Evolutionary conservation across 169 alveolate species (phyloP).

Genomic region (Plasmodium gallinaceum): DNA sequence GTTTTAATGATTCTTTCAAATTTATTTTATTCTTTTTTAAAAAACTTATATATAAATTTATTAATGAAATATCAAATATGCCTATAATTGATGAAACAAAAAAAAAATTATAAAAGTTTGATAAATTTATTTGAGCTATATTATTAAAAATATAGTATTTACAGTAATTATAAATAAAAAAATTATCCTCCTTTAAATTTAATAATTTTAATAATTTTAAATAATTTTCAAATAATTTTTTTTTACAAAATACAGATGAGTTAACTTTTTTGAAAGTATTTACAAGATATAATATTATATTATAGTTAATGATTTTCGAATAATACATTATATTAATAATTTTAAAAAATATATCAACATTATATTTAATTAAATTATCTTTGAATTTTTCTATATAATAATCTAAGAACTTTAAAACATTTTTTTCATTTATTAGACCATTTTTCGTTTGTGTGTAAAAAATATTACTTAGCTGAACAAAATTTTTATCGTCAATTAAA

Average conservation of each 20-base stretch:
- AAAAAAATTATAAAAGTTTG: slow-evolving; percentile 32
- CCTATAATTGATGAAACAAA: slow-evolving; percentile 62
- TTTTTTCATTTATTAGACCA: slow-evolving; percentile 46
- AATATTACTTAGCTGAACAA: slow-evolving; percentile 20
- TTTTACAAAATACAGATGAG: background rate
- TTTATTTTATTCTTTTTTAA: slow-evolving; percentile 13
- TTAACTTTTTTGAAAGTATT: background rate
- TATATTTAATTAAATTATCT: background rate
- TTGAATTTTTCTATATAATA: slow-evolving; percentile 6
- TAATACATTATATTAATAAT: slow-evolving; percentile 49
- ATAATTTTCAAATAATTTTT: background rate
- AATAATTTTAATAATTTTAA: slow-evolving; percentile 57
- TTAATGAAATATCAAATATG: slow-evolving; percentile 23
- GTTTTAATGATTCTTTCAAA: slow-evolving; percentile 5
- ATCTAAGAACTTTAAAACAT: slow-evolving; percentile 7
- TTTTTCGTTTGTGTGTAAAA: slow-evolving; percentile 16
- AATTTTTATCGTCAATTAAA: background rate
- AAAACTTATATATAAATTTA: slow-evolving; percentile 19
- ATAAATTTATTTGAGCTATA: background rate
- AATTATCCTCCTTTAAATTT: slow-evolving; percentile 8
- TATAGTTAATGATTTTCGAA: slow-evolving; percentile 40
- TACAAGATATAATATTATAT: slow-evolving; percentile 12
- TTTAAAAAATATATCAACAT: slow-evolving; percentile 9
- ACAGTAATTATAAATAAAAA: slow-evolving; percentile 36
- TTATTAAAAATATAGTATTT: slow-evolving; percentile 36